Base-by-base conservation (phyloP, 2,329 filamentous ascomycete species). In the Rhexocercosporidium sp. region DNA sequence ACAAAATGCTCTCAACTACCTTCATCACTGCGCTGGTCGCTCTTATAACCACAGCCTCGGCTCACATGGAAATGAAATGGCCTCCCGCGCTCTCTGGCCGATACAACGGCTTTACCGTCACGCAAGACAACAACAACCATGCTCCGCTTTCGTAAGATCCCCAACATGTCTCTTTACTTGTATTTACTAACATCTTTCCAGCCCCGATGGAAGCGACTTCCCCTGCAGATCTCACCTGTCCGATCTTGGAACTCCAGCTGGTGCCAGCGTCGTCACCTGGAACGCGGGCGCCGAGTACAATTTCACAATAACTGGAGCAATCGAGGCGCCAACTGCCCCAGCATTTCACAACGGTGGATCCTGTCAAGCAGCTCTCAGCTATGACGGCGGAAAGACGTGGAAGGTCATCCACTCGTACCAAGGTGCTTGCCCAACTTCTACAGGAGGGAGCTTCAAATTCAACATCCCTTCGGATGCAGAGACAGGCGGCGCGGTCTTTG, bases 311-410 rank as follows among this genome's bases (percentile, higher is more conserved):
- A 76, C 76, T 41, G 87, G 86, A 3, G 81, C 79, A 16, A 18
- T 37, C 6, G 64, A 56, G 1, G 34, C 34, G 4, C 44, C 31
- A 6, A n/a, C 8, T 2, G 16, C 3, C 14, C 18, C 25, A 8
- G 81, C 81, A 11, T 76, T 75, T 12, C 85, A 87, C 72, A 78
- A 79, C n/a, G 86, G 87, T 3, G 87, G 87, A 3, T 88, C 85
- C 5, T 90, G 87, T 73, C 88, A 90, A 74, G 77, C 88, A 20
- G 82, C 86, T 0, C 77, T 90, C 9, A 87, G 84, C n/a, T 88
- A 87, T 74, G 86, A 90, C 73, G 80, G 84, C 47, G 86, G 85
- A 3, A 76, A 79, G 29, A 83, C 82, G 0, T 90, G 88, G 78
- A 83, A 82, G 59, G 88, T 89, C 65, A 85, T 90, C 71, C 83